Evolutionary conservation across 1,139 yeast genomes (phyloP).

Genomic region (Yamadazyma conglobata): DNA sequence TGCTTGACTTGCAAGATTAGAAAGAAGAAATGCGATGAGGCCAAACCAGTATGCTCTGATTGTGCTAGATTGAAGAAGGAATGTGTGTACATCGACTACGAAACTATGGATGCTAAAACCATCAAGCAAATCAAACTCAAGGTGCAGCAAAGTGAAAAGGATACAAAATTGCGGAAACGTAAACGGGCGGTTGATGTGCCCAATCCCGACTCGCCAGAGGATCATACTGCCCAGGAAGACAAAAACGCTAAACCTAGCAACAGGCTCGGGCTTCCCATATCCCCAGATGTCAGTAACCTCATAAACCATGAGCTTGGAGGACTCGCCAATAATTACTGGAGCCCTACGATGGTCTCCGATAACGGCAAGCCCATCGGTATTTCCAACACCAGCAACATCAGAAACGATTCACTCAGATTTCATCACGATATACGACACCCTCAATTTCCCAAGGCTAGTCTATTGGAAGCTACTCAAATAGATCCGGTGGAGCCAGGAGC

Average conservation of each 20-base stretch:
- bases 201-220: constrained; percentile 9
- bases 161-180: constrained; percentile 32
- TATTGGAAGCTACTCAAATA: background rate
- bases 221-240: background rate
- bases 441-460: background rate
- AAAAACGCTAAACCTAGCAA: background rate
- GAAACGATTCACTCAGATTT: background rate
- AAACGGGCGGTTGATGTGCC: constrained; percentile 14
- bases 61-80: constrained; percentile 52
- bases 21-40: constrained; percentile 72
- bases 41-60: constrained; percentile 56
- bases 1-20: constrained; percentile 70
- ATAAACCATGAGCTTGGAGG: constrained; percentile 6
- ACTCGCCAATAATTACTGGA: too few relatives aligned
- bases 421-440: background rate
- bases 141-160: constrained; percentile 31
- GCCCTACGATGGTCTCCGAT: too few relatives aligned
- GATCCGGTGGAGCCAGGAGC: background rate
- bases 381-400: background rate
- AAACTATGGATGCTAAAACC: constrained; percentile 12
- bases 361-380: background rate
- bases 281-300: constrained; percentile 10
- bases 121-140: constrained; percentile 8
- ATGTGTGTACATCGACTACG: constrained; percentile 43
- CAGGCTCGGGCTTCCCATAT: constrained; percentile 5